Percentiles rank a stretch among this genome's conserved stretches.
These are phyloP conservation scores for Delitschia confertaspora DNA, from an alignment of 495 filamentous ascomycete genomes.

Conservation along the genomic window DNA sequence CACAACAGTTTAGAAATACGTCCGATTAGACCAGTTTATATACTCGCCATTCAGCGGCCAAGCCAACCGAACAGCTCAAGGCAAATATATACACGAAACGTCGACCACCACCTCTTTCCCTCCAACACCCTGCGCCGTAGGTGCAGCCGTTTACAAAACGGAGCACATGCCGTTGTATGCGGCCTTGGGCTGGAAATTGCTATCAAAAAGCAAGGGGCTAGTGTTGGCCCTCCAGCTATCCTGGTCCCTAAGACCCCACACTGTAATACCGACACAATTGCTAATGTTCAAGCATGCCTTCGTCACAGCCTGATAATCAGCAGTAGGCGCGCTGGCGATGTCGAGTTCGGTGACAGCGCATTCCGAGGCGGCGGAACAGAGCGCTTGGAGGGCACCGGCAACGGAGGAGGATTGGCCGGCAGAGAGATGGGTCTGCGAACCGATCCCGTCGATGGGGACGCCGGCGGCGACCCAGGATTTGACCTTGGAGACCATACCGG, in stretches of 20 bases:
- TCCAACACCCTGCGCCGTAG: too few species aligned
- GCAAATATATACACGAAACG: too few species aligned
- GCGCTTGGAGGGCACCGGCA: constrained; percentile 44
- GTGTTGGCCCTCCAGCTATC: constrained; percentile 51
- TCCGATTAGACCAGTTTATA: too few species aligned
- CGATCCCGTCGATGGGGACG: constrained; percentile 64
- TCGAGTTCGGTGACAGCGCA: constrained; percentile 56
- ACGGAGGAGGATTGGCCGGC: constrained; percentile 37
- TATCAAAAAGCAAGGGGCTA: constrained; percentile 55
- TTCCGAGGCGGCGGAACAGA: constrained; percentile 45
- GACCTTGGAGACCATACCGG: constrained; percentile 53
- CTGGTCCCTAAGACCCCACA: constrained; percentile 61
- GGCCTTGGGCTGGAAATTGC: constrained; percentile 50
- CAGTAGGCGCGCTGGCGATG: constrained; percentile 47
- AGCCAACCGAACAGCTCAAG: too few species aligned
- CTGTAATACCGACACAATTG: constrained; percentile 65
- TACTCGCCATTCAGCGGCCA: too few species aligned
- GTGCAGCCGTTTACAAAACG: constrained; percentile 4
- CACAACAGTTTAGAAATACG: too few species aligned
- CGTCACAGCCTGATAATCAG: constrained; percentile 53
- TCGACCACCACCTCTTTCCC: too few species aligned
- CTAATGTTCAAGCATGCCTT: constrained; percentile 53
- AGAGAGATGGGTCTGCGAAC: constrained; percentile 53
- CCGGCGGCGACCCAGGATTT: constrained; percentile 55
- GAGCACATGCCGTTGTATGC: constrained; percentile 53